A percentile compares a stretch with the other conserved stretches of the same genome.
Evolutionary conservation across 495 filamentous ascomycete genomes (phyloP).

Genomic region (Diplogelasinospora grovesii): DNA sequence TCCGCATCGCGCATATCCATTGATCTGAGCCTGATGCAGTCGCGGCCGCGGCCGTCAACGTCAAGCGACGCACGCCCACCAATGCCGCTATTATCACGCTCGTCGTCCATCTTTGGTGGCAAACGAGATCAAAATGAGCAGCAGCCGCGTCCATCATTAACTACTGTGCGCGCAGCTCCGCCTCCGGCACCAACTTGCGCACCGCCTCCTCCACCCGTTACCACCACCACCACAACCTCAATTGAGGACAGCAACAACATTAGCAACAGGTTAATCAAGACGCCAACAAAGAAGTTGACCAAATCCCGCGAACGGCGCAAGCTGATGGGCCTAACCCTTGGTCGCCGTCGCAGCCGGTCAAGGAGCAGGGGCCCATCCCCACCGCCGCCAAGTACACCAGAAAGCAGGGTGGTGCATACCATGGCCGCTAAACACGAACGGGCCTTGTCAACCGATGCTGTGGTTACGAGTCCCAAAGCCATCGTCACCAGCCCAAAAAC

Average conservation of each 20-base stretch:
- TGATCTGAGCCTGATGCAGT: conserved; percentile 1
- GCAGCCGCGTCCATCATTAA: background rate
- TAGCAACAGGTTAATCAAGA: too few relatives aligned
- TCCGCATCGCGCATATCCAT: conserved; percentile 18
- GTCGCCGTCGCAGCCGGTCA: background rate
- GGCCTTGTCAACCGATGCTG: too few relatives aligned
- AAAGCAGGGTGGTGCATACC: too few relatives aligned
- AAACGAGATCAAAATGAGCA: too few relatives aligned
- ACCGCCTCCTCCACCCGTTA: background rate
- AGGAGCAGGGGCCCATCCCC: background rate
- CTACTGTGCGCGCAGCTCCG: background rate
- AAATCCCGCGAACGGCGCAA: background rate
- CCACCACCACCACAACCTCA: background rate
- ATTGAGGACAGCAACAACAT: background rate
- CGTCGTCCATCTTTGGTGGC: too few relatives aligned
- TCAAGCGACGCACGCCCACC: background rate
- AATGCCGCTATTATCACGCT: background rate
- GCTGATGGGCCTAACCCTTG: background rate
- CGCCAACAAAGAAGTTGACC: background rate
- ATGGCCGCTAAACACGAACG: too few relatives aligned
- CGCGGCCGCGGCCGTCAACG: background rate
- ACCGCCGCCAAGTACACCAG: background rate
- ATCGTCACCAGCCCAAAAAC: background rate
- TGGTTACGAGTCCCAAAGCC: conserved; percentile 1
- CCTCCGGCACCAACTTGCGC: background rate